Percentiles rank a stretch among this genome's conserved stretches.
Evolutionary conservation across 1,284 basidiomycete genomes (phyloP).

Genomic region (Microbotryomycetes sp.): DNA sequence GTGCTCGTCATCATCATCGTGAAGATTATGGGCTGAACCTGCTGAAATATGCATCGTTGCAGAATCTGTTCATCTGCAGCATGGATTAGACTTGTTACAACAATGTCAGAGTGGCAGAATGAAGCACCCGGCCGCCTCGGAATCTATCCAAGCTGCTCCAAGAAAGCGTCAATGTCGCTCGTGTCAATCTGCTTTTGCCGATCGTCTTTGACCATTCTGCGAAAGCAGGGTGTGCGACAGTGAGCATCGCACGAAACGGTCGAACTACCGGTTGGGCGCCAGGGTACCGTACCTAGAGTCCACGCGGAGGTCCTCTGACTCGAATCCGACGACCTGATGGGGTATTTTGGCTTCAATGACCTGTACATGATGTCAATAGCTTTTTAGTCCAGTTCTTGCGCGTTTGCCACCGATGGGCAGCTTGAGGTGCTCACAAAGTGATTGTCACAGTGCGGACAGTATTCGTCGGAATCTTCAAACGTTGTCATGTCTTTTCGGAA

Average conservation of each 20-base stretch:
- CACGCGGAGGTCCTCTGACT: conserved; percentile 81
- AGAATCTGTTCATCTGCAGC: too few species aligned
- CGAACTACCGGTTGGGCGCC: neutral
- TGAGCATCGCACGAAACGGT: neutral
- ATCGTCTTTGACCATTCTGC: conserved; percentile 20
- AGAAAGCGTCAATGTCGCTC: conserved; percentile 22
- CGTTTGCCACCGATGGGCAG: too few species aligned
- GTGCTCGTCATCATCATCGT: too few species aligned
- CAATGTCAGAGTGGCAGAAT: too few species aligned
- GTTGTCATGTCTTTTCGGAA: conserved; percentile 86
- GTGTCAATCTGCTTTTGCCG: conserved; percentile 14
- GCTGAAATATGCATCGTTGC: too few species aligned
- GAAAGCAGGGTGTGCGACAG: neutral
- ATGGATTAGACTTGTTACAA: too few species aligned
- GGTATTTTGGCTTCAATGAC: conserved; percentile 90
- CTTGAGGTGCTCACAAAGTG: conserved; percentile 68
- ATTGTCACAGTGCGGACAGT: conserved; percentile 96
- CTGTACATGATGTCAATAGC: conserved; percentile 46
- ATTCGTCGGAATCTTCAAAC: conserved; percentile 96
- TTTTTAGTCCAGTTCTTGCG: too few species aligned
- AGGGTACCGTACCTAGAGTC: conserved; percentile 61
- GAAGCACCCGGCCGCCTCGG: too few species aligned
- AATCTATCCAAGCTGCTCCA: conserved; percentile 17
- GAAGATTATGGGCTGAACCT: too few species aligned
- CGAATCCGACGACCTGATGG: conserved; percentile 71